phyloP scores from a whole-genome alignment of 352 stramenopile species.

The Thalassiosira livingstoniorum region DNA sequence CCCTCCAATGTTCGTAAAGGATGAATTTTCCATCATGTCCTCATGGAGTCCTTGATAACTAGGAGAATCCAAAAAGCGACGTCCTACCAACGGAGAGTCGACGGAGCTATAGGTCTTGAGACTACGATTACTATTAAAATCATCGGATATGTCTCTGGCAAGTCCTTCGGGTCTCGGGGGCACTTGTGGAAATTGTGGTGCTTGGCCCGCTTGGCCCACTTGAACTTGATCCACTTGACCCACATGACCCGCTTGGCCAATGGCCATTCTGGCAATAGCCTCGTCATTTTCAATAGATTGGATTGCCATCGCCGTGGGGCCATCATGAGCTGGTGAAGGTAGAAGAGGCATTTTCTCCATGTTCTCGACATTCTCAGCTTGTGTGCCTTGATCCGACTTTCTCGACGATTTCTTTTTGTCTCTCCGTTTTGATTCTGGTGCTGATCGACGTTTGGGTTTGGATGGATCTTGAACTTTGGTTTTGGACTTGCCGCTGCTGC shows the following conservation, averaged over 20 bases:
- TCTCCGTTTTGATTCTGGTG: neutral
- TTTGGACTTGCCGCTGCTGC: neutral
- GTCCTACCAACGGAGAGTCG: too few species aligned
- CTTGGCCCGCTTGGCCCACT: neutral
- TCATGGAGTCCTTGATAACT: neutral
- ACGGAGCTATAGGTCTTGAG: constrained; percentile 2
- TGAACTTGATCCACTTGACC: neutral
- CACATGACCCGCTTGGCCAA: neutral
- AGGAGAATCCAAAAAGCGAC: too few species aligned
- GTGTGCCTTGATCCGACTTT: constrained; percentile 1
- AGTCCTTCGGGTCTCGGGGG: neutral
- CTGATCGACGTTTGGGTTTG: neutral
- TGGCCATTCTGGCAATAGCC: neutral
- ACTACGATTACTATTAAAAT: neutral
- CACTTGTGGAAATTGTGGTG: neutral
- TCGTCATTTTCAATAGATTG: neutral
- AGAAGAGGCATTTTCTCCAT: constrained; percentile 6
- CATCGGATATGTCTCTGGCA: too few species aligned
- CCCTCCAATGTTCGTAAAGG: constrained; percentile 34
- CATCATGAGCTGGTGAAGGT: constrained; percentile 14
- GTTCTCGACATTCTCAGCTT: neutral
- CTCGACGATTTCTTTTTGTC: neutral
- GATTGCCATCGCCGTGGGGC: constrained; percentile 16
- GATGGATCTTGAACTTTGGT: neutral
- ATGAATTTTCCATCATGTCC: constrained; percentile 14